Base-by-base conservation (phyloP, 1,139 yeast genomes). In the Groenewaldozyma sp. region DNA sequence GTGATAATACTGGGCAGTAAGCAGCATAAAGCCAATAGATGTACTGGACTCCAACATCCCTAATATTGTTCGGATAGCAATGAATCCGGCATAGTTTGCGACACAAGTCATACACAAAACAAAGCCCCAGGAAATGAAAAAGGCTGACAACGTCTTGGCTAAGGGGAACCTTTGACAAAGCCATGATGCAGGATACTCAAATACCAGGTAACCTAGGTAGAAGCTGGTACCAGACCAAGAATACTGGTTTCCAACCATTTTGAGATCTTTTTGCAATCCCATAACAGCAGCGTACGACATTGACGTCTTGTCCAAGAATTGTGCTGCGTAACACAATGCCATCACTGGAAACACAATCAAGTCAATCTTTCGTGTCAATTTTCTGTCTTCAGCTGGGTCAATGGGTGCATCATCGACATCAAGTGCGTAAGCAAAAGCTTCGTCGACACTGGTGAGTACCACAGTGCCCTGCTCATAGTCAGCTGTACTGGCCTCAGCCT, bases 331-430 rank as follows among this genome's bases (percentile, higher is more conserved):
- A 74, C 46, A 32, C 6, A 44, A 10, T 20, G 42, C 35, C 42
- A 45, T 42, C 24, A 45, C 22, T 0, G 84, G 82, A 47, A 75
- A 59, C 45, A 79, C 53, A 45, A 58, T 68, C n/a, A 67, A 31
- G 54, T 78, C 83, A 31, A 76, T 72, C 50, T 77, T 79, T 41
- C 73, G 47, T n/a, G 67, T 54, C 13, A 73, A 50, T 42, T 46
- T 59, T 42, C 54, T 56, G 28, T 65, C 64, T 21, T 56, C 55
- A 19, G 52, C 62, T 4, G 44, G 49, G 28, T 49, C 52, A 17
- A 40, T 40, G 16, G 39, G 33, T 6, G 31, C 19, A 2, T 38
- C 44, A 24, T 37, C 45, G 24, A 37, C 39, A 14, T 36, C 39
- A 16, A 36, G 29, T 4, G 39, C 39, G 14, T 24, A 31, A 3